Conservation (phyloP, 2,329 filamentous ascomycete species). For the Fusarium virguliforme region DNA sequence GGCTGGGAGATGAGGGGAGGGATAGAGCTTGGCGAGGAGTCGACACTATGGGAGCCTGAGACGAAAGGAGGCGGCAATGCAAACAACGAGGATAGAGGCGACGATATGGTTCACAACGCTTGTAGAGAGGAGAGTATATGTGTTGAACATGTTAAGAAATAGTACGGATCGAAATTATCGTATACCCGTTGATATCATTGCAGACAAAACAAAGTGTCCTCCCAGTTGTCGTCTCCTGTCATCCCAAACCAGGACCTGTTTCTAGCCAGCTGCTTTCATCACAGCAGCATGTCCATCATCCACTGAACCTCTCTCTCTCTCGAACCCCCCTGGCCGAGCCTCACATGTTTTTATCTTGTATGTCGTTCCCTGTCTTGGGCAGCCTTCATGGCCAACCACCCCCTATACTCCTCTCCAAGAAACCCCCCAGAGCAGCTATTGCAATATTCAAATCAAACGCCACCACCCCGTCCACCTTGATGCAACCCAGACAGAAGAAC, state of each 20-base stretch:
- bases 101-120: neutral
- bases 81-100: neutral
- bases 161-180: constrained; percentile 46
- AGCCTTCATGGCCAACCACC: constrained; percentile 42
- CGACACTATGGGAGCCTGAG: neutral
- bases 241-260: constrained; percentile 30
- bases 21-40: constrained; percentile 7
- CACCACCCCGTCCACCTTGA: constrained; percentile 32
- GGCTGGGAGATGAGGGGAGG: neutral
- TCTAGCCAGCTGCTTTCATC: constrained; percentile 42
- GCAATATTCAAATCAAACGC: constrained; percentile 49
- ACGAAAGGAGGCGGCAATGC: neutral
- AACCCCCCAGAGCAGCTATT: constrained; percentile 27
- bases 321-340: constrained; percentile 21
- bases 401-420: constrained; percentile 31
- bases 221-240: constrained; percentile 33
- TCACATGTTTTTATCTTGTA: constrained; percentile 38
- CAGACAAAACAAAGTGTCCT: constrained; percentile 41
- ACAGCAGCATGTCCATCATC: constrained; percentile 38
- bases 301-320: constrained; percentile 10
- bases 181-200: constrained; percentile 52
- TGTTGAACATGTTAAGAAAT: constrained; percentile 38
- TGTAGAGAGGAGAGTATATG: neutral
- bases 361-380: constrained; percentile 25
- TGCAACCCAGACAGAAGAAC: constrained; percentile 49